A percentile compares a stretch with the other conserved stretches of the same genome.
Evolutionary conservation across 768 basidiomycete species (phyloP).

Genomic region (Pluteus cervinus): DNA sequence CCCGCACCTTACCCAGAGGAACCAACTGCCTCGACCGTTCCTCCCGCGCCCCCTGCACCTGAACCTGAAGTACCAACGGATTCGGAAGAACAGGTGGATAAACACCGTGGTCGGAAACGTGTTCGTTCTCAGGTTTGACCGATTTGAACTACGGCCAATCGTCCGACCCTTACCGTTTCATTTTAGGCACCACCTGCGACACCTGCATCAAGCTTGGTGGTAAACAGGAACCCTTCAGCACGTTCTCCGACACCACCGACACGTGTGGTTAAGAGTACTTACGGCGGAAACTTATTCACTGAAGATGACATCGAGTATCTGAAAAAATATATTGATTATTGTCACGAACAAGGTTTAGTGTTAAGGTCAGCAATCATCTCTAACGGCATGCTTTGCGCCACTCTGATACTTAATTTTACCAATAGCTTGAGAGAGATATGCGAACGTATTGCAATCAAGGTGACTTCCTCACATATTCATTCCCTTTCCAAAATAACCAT

Average conservation of each 20-base stretch:
- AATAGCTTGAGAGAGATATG: conserved; percentile 75
- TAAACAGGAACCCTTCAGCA: conserved; percentile 61
- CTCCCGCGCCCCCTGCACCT: conserved; percentile 28
- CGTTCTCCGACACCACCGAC: conserved; percentile 82
- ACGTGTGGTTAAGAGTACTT: conserved; percentile 82
- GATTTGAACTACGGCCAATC: conserved; percentile 5
- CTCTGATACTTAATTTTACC: conserved; percentile 3
- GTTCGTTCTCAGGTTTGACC: conserved; percentile 52
- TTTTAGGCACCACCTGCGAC: conserved; percentile 55
- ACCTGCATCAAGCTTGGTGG: conserved; percentile 59
- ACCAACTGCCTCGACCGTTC: conserved; percentile 28
- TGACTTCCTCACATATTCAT: conserved; percentile 15
- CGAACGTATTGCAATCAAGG: conserved; percentile 81
- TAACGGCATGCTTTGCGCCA: background rate
- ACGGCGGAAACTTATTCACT: conserved; percentile 85
- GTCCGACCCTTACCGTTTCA: conserved; percentile 6
- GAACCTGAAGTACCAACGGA: conserved; percentile 34
- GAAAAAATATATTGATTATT: conserved; percentile 87
- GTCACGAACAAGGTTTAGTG: conserved; percentile 81
- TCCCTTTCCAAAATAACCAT: conserved; percentile 5
- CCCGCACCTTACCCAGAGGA: conserved; percentile 44
- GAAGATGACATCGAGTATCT: conserved; percentile 78
- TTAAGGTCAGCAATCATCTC: conserved; percentile 45
- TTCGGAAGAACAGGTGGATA: conserved; percentile 29
- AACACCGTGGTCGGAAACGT: conserved; percentile 64